These are phyloP conservation scores for Coniochaeta sp. DNA, from an alignment of 2,329 filamentous ascomycete genomes.

Conservation along the genomic window DNA sequence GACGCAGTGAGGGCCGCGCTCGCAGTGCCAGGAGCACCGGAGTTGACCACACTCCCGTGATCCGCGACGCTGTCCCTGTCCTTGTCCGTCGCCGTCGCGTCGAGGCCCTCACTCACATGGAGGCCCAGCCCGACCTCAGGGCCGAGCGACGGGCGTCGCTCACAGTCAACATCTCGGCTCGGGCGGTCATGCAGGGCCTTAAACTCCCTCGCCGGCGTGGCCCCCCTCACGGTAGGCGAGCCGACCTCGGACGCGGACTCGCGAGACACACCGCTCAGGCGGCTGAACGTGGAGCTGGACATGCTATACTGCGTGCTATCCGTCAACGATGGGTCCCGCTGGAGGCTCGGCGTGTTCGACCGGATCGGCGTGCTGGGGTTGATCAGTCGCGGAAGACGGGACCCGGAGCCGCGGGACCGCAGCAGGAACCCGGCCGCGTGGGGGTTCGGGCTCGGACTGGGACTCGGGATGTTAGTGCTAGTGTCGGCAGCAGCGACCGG, in stretches of 20 bases:
- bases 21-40: constrained; percentile 3
- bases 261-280: constrained; percentile 22
- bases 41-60: constrained; percentile 10
- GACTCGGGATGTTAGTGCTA: background rate
- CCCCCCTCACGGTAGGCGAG: constrained; percentile 21
- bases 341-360: constrained; percentile 25
- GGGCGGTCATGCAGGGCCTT: too few relatives aligned
- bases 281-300: constrained; percentile 32
- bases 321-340: constrained; percentile 29
- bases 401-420: constrained; percentile 27
- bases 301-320: constrained; percentile 31
- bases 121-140: constrained; percentile 2
- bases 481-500: constrained; percentile 1
- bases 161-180: background rate
- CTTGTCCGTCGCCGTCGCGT: background rate
- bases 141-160: background rate
- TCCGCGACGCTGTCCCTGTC: constrained; percentile 1
- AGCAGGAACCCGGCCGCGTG: constrained; percentile 18
- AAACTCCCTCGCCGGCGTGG: too few relatives aligned
- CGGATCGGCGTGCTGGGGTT: constrained; percentile 28
- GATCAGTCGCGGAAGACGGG: constrained; percentile 27
- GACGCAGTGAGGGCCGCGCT: constrained; percentile 19
- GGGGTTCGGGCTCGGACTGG: constrained; percentile 7
- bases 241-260: constrained; percentile 12
- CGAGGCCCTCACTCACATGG: constrained; percentile 1